A percentile compares a stretch with the other conserved stretches of the same genome.
Conservation (phyloP, 768 basidiomycete genomes). For the Rhodotorula diobovata region DNA sequence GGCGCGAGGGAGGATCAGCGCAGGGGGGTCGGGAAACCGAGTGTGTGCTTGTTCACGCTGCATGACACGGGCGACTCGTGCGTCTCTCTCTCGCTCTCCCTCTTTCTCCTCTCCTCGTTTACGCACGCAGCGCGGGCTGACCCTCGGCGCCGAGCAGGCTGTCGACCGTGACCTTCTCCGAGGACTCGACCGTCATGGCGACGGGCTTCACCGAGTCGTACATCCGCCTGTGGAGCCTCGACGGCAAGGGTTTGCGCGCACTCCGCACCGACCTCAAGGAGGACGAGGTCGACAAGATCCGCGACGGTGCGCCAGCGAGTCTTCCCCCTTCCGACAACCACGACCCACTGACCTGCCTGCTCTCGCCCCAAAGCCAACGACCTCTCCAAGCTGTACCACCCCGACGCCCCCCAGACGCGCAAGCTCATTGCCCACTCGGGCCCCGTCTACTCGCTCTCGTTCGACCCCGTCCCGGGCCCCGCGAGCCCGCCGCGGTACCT, state of each 20-base stretch:
- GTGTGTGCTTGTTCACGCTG: conserved; percentile 89
- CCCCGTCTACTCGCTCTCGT: conserved; percentile 88
- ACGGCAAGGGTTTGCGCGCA: conserved; percentile 79
- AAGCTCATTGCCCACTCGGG: conserved; percentile 96
- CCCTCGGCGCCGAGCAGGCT: conserved; percentile 59
- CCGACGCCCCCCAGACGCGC: conserved; percentile 66
- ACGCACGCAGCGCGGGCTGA: no score
- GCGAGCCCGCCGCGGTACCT: conserved; percentile 78
- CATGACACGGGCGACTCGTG: conserved; percentile 95
- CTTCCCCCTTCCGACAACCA: no score
- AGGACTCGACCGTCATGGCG: conserved; percentile 85
- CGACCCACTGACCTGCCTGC: no score
- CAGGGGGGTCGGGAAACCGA: conserved; percentile 63
- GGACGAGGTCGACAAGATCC: conserved; percentile 52
- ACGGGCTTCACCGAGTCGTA: conserved; percentile 94
- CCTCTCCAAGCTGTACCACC: conserved; percentile 56
- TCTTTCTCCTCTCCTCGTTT: no score
- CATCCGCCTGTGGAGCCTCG: conserved; percentile 88
- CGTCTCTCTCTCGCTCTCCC: conserved; percentile 42
- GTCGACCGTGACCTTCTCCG: conserved; percentile 81
- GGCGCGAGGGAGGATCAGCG: conserved; percentile 11
- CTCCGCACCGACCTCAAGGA: conserved; percentile 69
- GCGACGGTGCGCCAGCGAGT: conserved; percentile 65
- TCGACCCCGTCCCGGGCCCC: conserved; percentile 85
- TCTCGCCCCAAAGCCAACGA: conserved; percentile 53